Conservation (phyloP, 768 basidiomycete genomes). For the Melanogaster broomeanus region DNA sequence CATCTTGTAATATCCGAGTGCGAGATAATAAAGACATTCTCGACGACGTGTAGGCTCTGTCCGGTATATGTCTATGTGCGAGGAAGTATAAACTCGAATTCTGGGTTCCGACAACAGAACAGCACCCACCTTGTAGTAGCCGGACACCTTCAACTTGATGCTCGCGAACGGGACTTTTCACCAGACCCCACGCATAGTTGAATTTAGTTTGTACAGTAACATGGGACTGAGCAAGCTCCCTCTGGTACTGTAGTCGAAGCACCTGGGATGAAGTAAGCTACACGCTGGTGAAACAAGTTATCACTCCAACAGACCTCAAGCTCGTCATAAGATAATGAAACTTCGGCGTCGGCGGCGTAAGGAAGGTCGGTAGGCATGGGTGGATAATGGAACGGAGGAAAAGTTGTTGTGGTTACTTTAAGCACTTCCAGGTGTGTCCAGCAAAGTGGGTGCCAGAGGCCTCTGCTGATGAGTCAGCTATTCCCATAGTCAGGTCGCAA, state of each 20-base stretch:
- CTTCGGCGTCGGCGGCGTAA: slow-evolving; percentile 93
- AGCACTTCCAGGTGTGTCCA: neutral
- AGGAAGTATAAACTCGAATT: slow-evolving; percentile 9
- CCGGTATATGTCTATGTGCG: slow-evolving; percentile 84
- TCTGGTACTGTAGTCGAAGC: slow-evolving; percentile 83
- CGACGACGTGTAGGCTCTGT: slow-evolving; percentile 82
- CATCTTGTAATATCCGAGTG: slow-evolving; percentile 96
- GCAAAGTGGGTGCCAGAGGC: slow-evolving; percentile 20
- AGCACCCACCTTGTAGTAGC: slow-evolving; percentile 75
- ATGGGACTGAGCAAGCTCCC: slow-evolving; percentile 80
- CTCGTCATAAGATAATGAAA: slow-evolving; percentile 87
- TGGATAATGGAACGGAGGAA: slow-evolving; percentile 11
- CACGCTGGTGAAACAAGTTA: neutral
- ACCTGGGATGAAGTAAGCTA: slow-evolving; percentile 51
- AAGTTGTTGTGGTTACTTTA: slow-evolving; percentile 11
- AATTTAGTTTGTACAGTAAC: slow-evolving; percentile 95
- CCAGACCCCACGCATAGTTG: slow-evolving; percentile 96
- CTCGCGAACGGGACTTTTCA: slow-evolving; percentile 84
- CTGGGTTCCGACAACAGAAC: neutral
- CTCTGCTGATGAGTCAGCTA: slow-evolving; percentile 29
- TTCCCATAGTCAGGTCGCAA: slow-evolving; percentile 10
- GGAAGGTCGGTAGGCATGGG: slow-evolving; percentile 82
- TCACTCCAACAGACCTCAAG: slow-evolving; percentile 60
- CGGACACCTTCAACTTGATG: slow-evolving; percentile 93
- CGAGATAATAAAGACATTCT: slow-evolving; percentile 97